Conservation (phyloP, 345 rosid genomes). For the Rubroshorea leprosula region DNA sequence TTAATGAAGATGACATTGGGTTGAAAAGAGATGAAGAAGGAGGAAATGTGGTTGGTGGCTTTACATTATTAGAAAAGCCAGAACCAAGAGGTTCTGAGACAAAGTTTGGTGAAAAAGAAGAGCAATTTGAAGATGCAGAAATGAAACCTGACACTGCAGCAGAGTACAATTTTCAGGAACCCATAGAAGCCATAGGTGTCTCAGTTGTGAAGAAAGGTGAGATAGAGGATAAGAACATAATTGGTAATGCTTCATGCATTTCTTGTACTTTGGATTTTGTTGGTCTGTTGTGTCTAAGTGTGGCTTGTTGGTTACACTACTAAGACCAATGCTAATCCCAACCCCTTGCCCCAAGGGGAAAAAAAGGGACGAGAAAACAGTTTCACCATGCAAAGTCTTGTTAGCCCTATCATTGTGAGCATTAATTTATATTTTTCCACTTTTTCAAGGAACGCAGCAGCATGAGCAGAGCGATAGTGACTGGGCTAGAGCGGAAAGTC, state of each 20-base stretch:
- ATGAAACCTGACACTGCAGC: slow-evolving; percentile 2
- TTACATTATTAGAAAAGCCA: slow-evolving; percentile 51
- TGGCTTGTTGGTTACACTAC: not conserved
- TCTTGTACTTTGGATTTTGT: not conserved
- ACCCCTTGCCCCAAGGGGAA: no score
- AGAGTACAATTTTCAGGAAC: slow-evolving; percentile 12
- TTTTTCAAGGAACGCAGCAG: slow-evolving; percentile 60
- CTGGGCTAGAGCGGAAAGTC: slow-evolving; percentile 69
- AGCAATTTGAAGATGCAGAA: slow-evolving; percentile 22
- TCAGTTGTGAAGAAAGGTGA: slow-evolving; percentile 15
- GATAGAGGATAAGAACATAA: slow-evolving; percentile 11
- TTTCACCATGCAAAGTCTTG: not conserved
- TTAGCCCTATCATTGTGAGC: slow-evolving; percentile 3
- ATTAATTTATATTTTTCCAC: slow-evolving; percentile 19
- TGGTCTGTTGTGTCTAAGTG: not conserved
- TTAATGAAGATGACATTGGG: slow-evolving; percentile 10
- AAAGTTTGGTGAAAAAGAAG: slow-evolving; percentile 21
- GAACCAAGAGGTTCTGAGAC: slow-evolving; percentile 13
- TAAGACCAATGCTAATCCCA: no score
- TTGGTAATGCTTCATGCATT: slow-evolving; percentile 28
- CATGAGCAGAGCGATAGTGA: slow-evolving; percentile 34
- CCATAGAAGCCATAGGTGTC: slow-evolving; percentile 11
- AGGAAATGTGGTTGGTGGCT: slow-evolving; percentile 30
- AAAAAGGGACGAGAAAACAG: not conserved
- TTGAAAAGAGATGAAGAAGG: slow-evolving; percentile 21